Conservation (phyloP, 1,139 yeast genomes). For the Entelexis paramagnoliae region DNA sequence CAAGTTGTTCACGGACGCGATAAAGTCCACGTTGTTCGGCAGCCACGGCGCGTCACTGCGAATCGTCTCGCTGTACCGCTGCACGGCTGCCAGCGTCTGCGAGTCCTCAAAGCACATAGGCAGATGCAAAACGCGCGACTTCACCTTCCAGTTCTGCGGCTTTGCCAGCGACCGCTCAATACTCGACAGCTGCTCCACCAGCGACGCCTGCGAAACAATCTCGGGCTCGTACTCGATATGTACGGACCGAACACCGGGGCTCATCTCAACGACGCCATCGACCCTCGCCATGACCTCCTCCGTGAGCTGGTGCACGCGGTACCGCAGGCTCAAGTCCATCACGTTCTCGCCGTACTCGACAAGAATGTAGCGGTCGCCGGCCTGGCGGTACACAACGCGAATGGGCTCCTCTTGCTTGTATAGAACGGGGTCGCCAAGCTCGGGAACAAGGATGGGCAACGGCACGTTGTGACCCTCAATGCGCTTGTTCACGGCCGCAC, state of each 20-base stretch:
- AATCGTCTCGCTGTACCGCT: slow-evolving; percentile 85
- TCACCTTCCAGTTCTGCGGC: slow-evolving; percentile 72
- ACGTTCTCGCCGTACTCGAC: slow-evolving; percentile 86
- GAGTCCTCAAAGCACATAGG: slow-evolving; percentile 97
- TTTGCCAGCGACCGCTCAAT: slow-evolving; percentile 43
- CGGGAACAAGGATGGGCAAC: slow-evolving; percentile 11
- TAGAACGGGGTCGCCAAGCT: slow-evolving; percentile 17
- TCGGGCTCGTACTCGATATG: slow-evolving; percentile 67
- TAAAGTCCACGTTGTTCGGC: slow-evolving; percentile 92
- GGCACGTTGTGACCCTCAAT: slow-evolving; percentile 22
- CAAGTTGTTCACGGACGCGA: slow-evolving; percentile 77
- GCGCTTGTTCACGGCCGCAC: slow-evolving; percentile 45
- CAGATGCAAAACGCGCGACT: slow-evolving; percentile 67
- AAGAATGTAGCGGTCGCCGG: slow-evolving; percentile 87
- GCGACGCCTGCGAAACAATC: slow-evolving; percentile 47
- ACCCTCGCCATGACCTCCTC: slow-evolving; percentile 48
- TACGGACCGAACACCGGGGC: slow-evolving; percentile 93
- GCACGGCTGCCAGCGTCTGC: slow-evolving; percentile 78
- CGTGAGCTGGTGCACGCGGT: slow-evolving; percentile 74
- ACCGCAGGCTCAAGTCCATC: slow-evolving; percentile 74
- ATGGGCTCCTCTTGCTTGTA: slow-evolving; percentile 35
- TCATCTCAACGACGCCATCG: slow-evolving; percentile 86
- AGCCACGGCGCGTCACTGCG: slow-evolving; percentile 93
- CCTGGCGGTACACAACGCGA: slow-evolving; percentile 78
- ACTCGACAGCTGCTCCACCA: slow-evolving; percentile 55